phyloP scores from a whole-genome alignment of 78 protist species.

The Anaeramoeba flamelloides region DNA sequence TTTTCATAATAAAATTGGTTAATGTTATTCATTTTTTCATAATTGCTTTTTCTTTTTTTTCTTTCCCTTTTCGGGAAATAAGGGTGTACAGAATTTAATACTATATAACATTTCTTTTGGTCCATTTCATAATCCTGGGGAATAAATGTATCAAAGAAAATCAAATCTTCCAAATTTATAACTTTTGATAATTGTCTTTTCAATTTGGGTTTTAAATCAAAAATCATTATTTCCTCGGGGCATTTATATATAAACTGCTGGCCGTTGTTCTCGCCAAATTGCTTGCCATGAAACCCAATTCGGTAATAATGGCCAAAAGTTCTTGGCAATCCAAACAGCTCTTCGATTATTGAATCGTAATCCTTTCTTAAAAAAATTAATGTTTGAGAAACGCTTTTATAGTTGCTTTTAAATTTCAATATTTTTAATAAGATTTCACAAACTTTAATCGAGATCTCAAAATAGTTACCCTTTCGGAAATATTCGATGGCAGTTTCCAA shows the following conservation, averaged over 20 bases:
- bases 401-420: background rate
- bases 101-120: background rate
- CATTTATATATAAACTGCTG: background rate
- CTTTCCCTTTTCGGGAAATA: background rate
- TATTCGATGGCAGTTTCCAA: background rate
- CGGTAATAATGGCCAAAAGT: background rate
- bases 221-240: background rate
- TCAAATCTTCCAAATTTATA: background rate
- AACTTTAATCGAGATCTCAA: background rate
- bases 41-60: background rate
- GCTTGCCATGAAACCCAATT: background rate
- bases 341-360: too few relatives aligned
- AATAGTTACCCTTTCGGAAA: background rate
- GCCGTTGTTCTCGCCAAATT: background rate
- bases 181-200: background rate
- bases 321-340: too few relatives aligned
- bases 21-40: background rate
- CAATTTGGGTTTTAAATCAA: background rate
- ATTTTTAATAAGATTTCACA: too few relatives aligned
- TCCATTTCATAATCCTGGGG: background rate
- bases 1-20: background rate
- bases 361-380: too few relatives aligned
- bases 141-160: background rate
- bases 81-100: background rate
- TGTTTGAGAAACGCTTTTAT: background rate